Conservation (phyloP, 164 flowering plant species). For the Brasenia schreberi region DNA sequence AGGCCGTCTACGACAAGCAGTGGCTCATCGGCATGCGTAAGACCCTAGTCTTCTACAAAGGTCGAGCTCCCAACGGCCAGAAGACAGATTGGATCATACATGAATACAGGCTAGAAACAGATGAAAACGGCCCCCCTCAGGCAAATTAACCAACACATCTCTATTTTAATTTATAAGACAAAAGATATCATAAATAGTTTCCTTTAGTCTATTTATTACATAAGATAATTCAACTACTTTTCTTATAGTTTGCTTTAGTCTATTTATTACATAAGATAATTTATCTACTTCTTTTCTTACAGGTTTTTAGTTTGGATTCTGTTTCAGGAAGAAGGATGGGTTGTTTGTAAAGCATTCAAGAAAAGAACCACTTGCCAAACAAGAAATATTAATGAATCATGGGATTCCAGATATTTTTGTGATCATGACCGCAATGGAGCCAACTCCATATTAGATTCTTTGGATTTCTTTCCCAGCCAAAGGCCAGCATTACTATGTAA, state of each 20-base stretch:
- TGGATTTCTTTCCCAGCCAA: conserved; percentile 31
- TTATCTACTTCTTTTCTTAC: not conserved
- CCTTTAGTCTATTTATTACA: no score
- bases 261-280: no score
- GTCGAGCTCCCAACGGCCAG: conserved; percentile 88
- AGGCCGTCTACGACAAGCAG: conserved; percentile 59
- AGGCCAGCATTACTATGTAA: conserved; percentile 21
- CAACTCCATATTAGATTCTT: conserved; percentile 40
- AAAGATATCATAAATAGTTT: no score
- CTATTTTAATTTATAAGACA: no score
- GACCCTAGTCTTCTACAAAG: conserved; percentile 86
- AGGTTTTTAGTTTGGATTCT: not conserved
- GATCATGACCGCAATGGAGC: conserved; percentile 36
- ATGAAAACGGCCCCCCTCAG: conserved; percentile 83
- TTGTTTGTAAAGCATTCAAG: conserved; percentile 89
- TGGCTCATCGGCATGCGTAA: conserved; percentile 87
- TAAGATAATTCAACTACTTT: not conserved
- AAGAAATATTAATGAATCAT: conserved; percentile 26
- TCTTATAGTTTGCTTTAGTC: not conserved
- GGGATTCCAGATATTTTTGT: conserved; percentile 55
- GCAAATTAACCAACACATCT: conserved; percentile 17
- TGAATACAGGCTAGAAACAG: conserved; percentile 73
- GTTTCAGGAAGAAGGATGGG: conserved; percentile 97
- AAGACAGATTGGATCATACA: conserved; percentile 95
- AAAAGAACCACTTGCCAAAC: conserved; percentile 40